Evolutionary conservation across 371 early-diverging fungal genomes (phyloP), one percentile per base, ranked within the genome.

Genomic region (Globomyces sp.): DNA sequence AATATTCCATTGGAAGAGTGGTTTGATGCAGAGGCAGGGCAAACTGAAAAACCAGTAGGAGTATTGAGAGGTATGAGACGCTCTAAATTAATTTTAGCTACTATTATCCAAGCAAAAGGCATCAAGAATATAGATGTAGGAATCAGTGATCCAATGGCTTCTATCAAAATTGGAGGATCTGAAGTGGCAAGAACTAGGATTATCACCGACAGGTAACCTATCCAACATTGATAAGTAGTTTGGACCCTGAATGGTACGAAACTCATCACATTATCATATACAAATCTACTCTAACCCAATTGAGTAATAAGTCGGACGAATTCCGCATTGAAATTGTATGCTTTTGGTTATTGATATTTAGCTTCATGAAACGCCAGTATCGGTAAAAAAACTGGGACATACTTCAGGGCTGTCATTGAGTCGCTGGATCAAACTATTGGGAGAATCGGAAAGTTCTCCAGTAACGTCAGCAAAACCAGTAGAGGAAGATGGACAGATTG

Each of bases 51-150:
- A 39, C 91, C 95, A 9, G 85, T 88, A 65, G 98, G 98, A 65
- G 89, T 98, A 0, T 77, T 96, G n/a, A 85, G 88, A 40, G 77
- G 46, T 37, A 49, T 49, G 11, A 24, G 11, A 24, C 24, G 24
- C 24, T 24, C 44, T 44, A 36, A 36, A 58, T 37, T 55, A 39
- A 39, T 39, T 13, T 39, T 55, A 55, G 55, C 94, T 50, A 87
- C 85, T 2, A 78, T 96, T 39, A 80, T 85, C 57, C 85, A 87
- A n/a, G 92, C 90, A 40, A 84, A 86, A 59, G 81, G 83, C 1
- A 80, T 96, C 58, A 87, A 86, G 68, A 89, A 91, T 71, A 77
- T 80, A 42, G 93, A 93, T 65, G 73, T 89, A 9, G 92, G 95
- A 45, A 82, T 81, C 60, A 86, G 89, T 6, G 93, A 96, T 71